Evolutionary conservation across 2,329 filamentous ascomycete species (phyloP).

Genomic region (Elsinoe necatrix): DNA sequence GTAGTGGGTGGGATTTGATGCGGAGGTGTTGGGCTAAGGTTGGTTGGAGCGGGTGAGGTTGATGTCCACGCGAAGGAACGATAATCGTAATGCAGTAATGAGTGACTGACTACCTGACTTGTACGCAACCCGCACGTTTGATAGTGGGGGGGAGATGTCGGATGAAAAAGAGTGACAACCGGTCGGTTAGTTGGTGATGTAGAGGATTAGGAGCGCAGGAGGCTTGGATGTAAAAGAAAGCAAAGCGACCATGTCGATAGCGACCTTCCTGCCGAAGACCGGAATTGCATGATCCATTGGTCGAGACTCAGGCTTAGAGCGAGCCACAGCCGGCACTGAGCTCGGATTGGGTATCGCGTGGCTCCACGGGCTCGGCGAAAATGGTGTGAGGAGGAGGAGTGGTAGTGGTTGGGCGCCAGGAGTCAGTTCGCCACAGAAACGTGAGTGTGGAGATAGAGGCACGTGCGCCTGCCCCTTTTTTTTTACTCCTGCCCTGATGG

Average conservation of each 20-base stretch:
- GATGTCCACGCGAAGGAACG: background rate
- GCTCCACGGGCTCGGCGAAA: background rate
- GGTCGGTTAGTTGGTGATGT: background rate
- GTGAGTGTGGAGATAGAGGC: background rate
- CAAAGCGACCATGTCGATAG: background rate
- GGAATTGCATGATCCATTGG: background rate
- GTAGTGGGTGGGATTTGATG: background rate
- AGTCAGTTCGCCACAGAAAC: background rate
- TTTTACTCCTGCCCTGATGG: background rate
- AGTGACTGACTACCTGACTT: background rate
- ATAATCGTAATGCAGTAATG: background rate
- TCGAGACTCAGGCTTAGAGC: background rate
- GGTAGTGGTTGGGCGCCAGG: background rate
- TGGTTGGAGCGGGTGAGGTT: too few relatives aligned
- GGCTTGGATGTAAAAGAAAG: background rate
- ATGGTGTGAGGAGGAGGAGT: background rate
- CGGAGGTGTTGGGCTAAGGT: too few relatives aligned
- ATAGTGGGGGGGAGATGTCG: background rate
- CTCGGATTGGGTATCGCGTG: background rate
- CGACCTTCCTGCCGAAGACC: constrained; percentile 1
- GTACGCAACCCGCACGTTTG: background rate
- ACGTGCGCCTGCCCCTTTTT: background rate
- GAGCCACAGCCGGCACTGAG: background rate
- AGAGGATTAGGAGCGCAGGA: background rate
- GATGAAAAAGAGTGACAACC: background rate